Conservation (phyloP, 306 rosid species). For the Comarum palustre region DNA sequence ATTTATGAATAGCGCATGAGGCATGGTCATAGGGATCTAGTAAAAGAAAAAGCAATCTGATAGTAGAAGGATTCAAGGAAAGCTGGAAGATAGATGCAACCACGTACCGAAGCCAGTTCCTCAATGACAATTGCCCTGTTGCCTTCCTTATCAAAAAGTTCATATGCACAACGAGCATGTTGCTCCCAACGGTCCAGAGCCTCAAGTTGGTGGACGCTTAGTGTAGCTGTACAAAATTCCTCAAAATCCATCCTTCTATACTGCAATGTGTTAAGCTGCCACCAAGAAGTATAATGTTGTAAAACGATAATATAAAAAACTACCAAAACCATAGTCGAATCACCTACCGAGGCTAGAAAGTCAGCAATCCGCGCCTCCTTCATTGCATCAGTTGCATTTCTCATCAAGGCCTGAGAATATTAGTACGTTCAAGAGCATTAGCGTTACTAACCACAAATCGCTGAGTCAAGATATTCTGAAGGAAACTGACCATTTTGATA, state of each 20-base stretch:
- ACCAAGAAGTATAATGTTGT: conserved; percentile 15
- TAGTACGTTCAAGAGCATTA: conserved; percentile 26
- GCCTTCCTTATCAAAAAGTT: conserved; percentile 77
- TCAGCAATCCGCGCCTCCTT: conserved; percentile 77
- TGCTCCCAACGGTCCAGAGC: conserved; percentile 80
- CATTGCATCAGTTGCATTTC: conserved; percentile 84
- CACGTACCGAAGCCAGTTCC: conserved; percentile 89
- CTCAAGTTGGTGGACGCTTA: conserved; percentile 87
- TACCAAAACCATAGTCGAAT: conserved; percentile 8
- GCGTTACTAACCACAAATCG: conserved; percentile 16
- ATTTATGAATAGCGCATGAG: not conserved
- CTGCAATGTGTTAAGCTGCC: conserved; percentile 82
- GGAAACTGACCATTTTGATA: conserved; percentile 70
- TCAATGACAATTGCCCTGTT: conserved; percentile 80
- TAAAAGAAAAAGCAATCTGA: not conserved
- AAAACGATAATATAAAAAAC: not conserved
- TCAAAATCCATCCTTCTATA: conserved; percentile 86
- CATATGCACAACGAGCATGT: conserved; percentile 81
- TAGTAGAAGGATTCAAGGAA: not conserved
- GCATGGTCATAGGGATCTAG: not conserved
- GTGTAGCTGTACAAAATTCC: conserved; percentile 78
- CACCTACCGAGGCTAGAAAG: conserved; percentile 67
- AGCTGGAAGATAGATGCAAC: conserved; percentile 3
- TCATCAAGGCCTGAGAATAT: conserved; percentile 65
- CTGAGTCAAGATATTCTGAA: conserved; percentile 23